Evolutionary conservation across 305 asterid genomes (phyloP), one percentile per base, ranked within the genome.

Genomic region (Rubia balearica): DNA sequence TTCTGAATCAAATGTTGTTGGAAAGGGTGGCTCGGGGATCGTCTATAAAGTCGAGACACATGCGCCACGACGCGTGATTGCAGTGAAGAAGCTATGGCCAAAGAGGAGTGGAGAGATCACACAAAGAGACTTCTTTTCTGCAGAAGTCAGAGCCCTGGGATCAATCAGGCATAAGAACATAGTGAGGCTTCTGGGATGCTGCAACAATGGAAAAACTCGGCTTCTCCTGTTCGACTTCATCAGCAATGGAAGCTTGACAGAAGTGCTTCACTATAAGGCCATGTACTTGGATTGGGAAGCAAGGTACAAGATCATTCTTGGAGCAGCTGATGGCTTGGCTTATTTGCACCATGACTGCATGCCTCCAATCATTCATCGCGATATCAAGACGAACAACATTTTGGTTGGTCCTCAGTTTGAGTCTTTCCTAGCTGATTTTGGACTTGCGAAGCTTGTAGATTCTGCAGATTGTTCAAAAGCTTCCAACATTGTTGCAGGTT

Each of bases 281-380:
- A 57, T 63, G 30, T 24, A 66, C 63, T 74, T 87, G 68, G 89
- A 87, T 70, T 89, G 96, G 96, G 85, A 89, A 73, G 83, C 86
- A 19, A 85, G 96, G 83, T 89, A 84, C 75, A 87, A 76, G 67
- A 83, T 89, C 75, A 73, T 84, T 45, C 68, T 87, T 68, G 92
- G 92, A 77, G 86, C 87, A 65, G 92, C 96, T 65, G 85, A 87
- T 71, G 96, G 96, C 5, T 76, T 89, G 71, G 85, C 88, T 48
- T 89, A 89, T 80, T 86, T 89, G 67, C 96, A 89, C 81, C 96
- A 89, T 77, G 92, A 87, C 75, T 89, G 92, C 67, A 83, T 79
- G 65, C 96, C 92, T 73, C 86, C 96, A 40, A 89, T 87, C 51
- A 81, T 87, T 76, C 92, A 89, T 56, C 83, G 96, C 5, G 96